Evolutionary conservation across 2,329 filamentous ascomycete species (phyloP).

Genomic region (Sordariomycetes sp.): DNA sequence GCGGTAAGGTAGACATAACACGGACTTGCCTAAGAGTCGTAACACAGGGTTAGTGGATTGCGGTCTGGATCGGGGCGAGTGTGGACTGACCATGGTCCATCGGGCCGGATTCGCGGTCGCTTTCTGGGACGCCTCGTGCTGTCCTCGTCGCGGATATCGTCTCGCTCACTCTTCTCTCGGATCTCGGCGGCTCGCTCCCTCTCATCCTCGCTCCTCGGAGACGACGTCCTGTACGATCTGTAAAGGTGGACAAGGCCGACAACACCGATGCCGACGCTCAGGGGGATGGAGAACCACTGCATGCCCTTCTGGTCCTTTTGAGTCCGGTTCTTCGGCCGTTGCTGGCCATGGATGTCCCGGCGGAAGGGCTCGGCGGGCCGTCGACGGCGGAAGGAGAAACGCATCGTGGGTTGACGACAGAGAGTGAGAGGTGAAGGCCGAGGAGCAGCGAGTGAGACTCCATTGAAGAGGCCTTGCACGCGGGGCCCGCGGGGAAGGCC

Average conservation of each 20-base stretch:
- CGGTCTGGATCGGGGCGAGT: not conserved
- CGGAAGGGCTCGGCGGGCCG: constrained; percentile 12
- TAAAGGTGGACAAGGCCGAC: constrained; percentile 78
- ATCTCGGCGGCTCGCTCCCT: constrained; percentile 33
- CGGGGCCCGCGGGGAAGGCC: constrained; percentile 3
- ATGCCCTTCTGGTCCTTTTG: constrained; percentile 33
- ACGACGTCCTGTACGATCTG: constrained; percentile 39
- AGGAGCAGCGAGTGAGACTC: not conserved
- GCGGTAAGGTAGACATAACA: constrained; percentile 83
- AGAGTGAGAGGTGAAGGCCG: not conserved
- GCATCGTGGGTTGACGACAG: constrained; percentile 5
- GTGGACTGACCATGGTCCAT: constrained; percentile 63
- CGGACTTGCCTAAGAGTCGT: constrained; percentile 65
- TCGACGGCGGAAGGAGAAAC: constrained; percentile 12
- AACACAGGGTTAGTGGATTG: not conserved
- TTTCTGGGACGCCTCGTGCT: constrained; percentile 29
- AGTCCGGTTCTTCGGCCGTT: constrained; percentile 31
- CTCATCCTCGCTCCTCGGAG: constrained; percentile 31
- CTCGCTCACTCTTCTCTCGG: constrained; percentile 11
- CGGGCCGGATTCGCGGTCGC: constrained; percentile 59
- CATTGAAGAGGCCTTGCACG: constrained; percentile 1
- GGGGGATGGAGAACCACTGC: constrained; percentile 84
- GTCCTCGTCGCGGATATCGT: constrained; percentile 8
- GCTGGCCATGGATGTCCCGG: constrained; percentile 15
- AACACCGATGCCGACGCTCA: constrained; percentile 76